Percentiles rank a stretch among this genome's conserved stretches.
Conservation (phyloP, 192 early-diverging fungal species). For the Coemansia sp. region DNA sequence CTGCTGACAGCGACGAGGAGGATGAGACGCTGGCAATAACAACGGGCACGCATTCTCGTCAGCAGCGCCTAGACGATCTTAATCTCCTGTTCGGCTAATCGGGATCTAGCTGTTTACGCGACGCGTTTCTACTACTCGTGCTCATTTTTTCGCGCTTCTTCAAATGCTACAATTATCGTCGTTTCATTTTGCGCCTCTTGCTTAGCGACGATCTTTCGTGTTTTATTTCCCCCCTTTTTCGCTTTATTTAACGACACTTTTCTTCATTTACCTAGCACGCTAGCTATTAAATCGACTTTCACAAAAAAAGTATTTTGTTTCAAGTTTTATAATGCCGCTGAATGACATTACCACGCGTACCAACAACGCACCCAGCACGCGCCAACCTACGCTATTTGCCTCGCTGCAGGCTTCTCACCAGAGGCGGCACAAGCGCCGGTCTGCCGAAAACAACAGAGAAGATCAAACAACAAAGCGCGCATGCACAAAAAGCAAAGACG, state of each 20-base stretch:
- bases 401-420: conserved; percentile 26
- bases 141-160: not conserved
- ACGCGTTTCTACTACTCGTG: conserved; percentile 6
- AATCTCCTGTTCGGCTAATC: conserved; percentile 30
- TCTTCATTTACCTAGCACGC: too few relatives aligned
- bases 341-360: conserved; percentile 39
- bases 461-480: conserved; percentile 1
- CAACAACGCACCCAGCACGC: conserved; percentile 22
- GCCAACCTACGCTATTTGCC: conserved; percentile 42
- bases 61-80: conserved; percentile 52
- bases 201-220: too few relatives aligned
- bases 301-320: not conserved
- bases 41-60: conserved; percentile 43
- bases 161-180: too few relatives aligned
- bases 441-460: not conserved
- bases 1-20: conserved; percentile 12
- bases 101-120: not conserved
- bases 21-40: conserved; percentile 27
- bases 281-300: too few relatives aligned
- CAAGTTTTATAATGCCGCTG: conserved; percentile 23
- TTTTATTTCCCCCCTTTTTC: not conserved
- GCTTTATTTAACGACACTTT: too few relatives aligned
- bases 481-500: not conserved
- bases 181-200: too few relatives aligned
- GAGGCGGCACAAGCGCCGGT: conserved; percentile 3